These are phyloP conservation scores for Pulicaria dysenterica DNA, from an alignment of 129 eudicot species.

Conservation along the genomic window DNA sequence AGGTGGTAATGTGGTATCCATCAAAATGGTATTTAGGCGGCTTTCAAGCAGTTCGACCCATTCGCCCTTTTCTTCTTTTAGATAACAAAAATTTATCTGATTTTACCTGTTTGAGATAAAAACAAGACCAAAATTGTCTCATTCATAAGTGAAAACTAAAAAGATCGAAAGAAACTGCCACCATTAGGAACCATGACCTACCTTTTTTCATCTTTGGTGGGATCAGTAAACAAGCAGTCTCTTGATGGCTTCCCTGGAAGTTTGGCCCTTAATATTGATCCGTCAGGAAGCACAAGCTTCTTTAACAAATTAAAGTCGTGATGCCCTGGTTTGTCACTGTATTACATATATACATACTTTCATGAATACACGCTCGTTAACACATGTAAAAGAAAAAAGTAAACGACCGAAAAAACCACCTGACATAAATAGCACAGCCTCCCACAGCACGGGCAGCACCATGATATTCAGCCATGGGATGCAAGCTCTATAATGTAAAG, in stretches of 20 bases:
- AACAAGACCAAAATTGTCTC: not conserved
- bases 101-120: not conserved
- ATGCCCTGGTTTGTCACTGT: slow-evolving; percentile 95
- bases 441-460: slow-evolving; percentile 98
- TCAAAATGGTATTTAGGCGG: not conserved
- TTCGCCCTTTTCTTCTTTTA: not conserved
- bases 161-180: not conserved
- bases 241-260: slow-evolving; percentile 93
- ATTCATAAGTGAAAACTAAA: not conserved
- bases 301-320: slow-evolving; percentile 74
- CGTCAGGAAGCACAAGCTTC: slow-evolving; percentile 93
- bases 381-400: not conserved
- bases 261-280: slow-evolving; percentile 83
- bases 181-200: slow-evolving; percentile 17
- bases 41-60: not conserved
- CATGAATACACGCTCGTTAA: slow-evolving; percentile 1
- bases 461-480: slow-evolving; percentile 95
- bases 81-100: not conserved
- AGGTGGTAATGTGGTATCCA: too few relatives aligned
- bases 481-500: slow-evolving; percentile 57
- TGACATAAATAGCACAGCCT: slow-evolving; percentile 95
- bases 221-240: slow-evolving; percentile 90
- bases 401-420: slow-evolving; percentile 38
- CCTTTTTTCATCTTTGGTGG: slow-evolving; percentile 85
- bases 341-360: slow-evolving; percentile 12